Percentiles rank a stretch among this genome's conserved stretches.
Conservation (phyloP, 257 asterid species). For the Solanum etuberosum region DNA sequence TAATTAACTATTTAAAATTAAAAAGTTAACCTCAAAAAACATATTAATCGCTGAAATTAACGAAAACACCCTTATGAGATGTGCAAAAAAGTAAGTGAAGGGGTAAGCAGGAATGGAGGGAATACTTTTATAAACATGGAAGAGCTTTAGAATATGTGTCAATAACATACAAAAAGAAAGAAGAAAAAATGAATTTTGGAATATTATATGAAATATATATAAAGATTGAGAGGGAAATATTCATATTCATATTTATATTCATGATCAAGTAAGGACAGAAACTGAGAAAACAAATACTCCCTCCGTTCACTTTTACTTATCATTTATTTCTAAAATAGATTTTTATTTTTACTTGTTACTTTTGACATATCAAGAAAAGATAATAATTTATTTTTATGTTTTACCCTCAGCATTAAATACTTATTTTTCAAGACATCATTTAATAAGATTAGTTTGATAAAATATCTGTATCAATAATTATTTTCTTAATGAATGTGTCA, state of each 20-base stretch:
- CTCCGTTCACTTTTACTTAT: too few relatives aligned
- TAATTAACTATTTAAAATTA: background rate
- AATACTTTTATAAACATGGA: background rate
- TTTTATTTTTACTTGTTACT: too few relatives aligned
- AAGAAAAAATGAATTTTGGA: background rate
- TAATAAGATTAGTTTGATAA: too few relatives aligned
- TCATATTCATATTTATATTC: background rate
- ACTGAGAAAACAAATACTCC: too few relatives aligned
- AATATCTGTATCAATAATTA: too few relatives aligned
- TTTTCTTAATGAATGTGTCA: too few relatives aligned
- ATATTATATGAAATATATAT: background rate
- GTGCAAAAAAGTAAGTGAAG: background rate
- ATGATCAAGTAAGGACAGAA: background rate
- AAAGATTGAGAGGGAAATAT: background rate
- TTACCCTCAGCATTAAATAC: too few relatives aligned
- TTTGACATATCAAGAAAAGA: too few relatives aligned
- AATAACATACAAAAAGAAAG: background rate
- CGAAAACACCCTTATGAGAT: background rate
- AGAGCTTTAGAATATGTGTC: background rate
- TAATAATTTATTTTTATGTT: too few relatives aligned
- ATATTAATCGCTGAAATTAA: background rate
- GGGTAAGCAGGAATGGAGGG: background rate
- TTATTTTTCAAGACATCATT: too few relatives aligned
- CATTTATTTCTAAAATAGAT: too few relatives aligned
- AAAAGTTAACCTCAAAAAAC: background rate